Base-by-base conservation (phyloP, 768 basidiomycete species). In the Phaeotremella fagi region DNA sequence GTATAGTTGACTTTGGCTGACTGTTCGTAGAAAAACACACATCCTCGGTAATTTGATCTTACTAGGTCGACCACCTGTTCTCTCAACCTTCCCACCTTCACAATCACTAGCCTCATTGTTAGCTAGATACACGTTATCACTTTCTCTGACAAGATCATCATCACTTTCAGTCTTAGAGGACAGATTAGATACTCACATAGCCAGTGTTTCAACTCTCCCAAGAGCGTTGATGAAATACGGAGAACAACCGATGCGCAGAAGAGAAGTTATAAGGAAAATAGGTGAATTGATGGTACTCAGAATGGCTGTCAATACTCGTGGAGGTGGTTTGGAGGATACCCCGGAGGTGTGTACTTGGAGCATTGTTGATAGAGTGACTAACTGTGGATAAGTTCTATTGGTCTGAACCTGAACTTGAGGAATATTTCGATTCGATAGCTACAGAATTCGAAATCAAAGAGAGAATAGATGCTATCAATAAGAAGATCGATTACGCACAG, bases 31-130 rank as follows among this genome's bases (percentile, higher is more conserved):
- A 74, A 78, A 81, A 64, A 94, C 91, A 0, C 83, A 90, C 25
- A 78, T 95, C 48, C 88, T 91, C 67, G 91, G 91, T 27, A 90
- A 95, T 68, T 75, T 95, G 56, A 91, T 94, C 52, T 87, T 95
- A 50, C 82, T 95, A 16, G 91, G 91, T 6, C 80, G 82, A 45
- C 81, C 79, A 9, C 77, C 84, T 0, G 78, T 82, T 12, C 76
- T 85, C n/a, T 82, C 80, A 47, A 73, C 74, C 25, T 73, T 82
- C 76, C 75, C 73, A n/a, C 63, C 67, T 23, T 70, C 70, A 22
- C 63, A 70, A 20, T 86, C 88, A 1, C 75, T 76, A 41, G 81
- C 85, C 31, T 88, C 87, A 0, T 77, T 91, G 4, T 79, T 91
- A 3, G 89, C 86, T 1, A 86, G 91, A 22, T 95, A 95, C 67